Percentiles rank a stretch among this genome's conserved stretches.
Evolutionary conservation across 176 grass and related monocot species (phyloP).

Genomic region (Oryza meridionalis): DNA sequence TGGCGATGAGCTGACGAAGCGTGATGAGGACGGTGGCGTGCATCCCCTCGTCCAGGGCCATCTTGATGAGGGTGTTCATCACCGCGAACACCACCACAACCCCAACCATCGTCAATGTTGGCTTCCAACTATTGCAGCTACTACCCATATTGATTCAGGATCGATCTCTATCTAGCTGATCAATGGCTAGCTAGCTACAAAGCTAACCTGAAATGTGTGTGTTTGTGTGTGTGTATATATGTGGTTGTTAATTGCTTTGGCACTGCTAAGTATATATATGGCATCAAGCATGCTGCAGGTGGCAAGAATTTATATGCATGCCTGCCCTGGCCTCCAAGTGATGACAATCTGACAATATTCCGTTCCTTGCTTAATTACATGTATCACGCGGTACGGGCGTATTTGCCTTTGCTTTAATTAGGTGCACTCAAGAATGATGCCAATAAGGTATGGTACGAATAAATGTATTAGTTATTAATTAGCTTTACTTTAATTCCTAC

Average conservation of each 20-base stretch:
- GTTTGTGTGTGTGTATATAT: neutral
- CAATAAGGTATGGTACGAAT: neutral
- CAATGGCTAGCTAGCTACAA: neutral
- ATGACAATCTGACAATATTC: neutral
- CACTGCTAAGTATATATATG: too few species aligned
- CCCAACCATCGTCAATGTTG: slow-evolving; percentile 47
- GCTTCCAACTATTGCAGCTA: slow-evolving; percentile 42
- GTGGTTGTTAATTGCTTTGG: neutral
- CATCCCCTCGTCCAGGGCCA: slow-evolving; percentile 69
- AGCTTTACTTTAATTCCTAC: neutral
- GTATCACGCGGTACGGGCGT: neutral
- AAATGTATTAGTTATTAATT: neutral
- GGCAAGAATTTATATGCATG: neutral
- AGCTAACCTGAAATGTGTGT: neutral
- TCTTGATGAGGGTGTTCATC: slow-evolving; percentile 71
- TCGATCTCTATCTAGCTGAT: too few species aligned
- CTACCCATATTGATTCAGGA: neutral
- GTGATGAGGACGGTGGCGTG: slow-evolving; percentile 70
- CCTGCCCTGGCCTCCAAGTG: neutral
- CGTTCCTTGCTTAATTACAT: neutral
- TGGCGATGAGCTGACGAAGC: slow-evolving; percentile 64
- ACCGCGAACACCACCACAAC: slow-evolving; percentile 54
- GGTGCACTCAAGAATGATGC: slow-evolving; percentile 13
- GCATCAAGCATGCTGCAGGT: neutral
- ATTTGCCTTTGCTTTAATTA: neutral